These are phyloP conservation scores for Picochlorum sp. DNA, from an alignment of 139 green algal genomes.

Conservation along the genomic window DNA sequence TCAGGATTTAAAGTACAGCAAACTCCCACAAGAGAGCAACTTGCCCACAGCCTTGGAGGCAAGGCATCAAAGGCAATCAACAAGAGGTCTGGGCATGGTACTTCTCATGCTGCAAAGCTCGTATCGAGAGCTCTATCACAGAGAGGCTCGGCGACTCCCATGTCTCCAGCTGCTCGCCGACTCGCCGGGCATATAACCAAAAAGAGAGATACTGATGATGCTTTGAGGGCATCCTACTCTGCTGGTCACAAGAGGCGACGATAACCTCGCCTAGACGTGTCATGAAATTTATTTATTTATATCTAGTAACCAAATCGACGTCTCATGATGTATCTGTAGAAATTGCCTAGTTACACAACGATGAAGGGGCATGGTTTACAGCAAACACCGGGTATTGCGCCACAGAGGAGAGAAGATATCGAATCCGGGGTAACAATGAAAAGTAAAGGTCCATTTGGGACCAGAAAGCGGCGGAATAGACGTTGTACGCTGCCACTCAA, in stretches of 20 bases:
- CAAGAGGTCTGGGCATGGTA: neutral
- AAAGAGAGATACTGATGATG: neutral
- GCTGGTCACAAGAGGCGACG: neutral
- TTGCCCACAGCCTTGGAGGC: conserved; percentile 9
- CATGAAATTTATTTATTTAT: no score
- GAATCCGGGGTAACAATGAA: no score
- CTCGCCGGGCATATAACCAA: conserved; percentile 12
- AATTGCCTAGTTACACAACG: no score
- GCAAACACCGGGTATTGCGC: no score
- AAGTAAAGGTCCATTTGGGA: no score
- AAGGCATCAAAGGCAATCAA: neutral
- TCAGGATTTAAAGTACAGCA: conserved; percentile 23
- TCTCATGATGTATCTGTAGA: no score
- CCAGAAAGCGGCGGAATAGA: no score
- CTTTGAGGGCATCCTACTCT: neutral
- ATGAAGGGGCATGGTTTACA: no score
- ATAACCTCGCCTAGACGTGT: no score
- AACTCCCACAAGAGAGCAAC: conserved; percentile 6
- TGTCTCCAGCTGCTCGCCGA: conserved; percentile 20
- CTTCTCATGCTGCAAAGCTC: neutral
- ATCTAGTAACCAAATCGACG: no score
- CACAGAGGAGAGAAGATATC: no score
- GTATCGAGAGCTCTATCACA: neutral
- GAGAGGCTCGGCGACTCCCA: neutral
- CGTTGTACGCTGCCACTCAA: no score